Evolutionary conservation across 176 grass and related monocot species (phyloP).

Genomic region (Eremochloa ophiuroides): DNA sequence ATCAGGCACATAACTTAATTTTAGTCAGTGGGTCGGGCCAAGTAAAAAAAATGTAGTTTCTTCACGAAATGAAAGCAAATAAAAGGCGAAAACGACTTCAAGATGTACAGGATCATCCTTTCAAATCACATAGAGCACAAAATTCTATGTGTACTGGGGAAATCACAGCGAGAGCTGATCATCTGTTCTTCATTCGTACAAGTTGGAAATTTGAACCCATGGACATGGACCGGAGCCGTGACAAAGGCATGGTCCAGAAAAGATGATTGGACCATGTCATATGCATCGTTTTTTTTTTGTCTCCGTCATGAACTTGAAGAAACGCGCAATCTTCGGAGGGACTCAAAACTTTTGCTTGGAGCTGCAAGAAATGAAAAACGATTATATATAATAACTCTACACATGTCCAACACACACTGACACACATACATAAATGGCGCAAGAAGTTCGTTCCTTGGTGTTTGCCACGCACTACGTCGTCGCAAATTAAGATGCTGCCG

Average conservation of each 20-base stretch:
- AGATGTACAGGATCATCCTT: neutral
- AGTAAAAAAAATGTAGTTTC: neutral
- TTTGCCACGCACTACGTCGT: no score
- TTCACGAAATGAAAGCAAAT: neutral
- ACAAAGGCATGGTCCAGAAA: neutral
- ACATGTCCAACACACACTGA: neutral
- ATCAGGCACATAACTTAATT: neutral
- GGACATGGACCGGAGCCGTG: neutral
- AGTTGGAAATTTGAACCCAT: neutral
- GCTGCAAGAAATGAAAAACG: neutral
- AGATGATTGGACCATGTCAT: neutral
- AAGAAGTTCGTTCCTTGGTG: conserved; percentile 17
- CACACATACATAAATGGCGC: no score
- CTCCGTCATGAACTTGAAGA: neutral
- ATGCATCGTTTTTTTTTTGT: neutral
- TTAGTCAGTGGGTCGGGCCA: neutral
- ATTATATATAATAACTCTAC: conserved; percentile 30
- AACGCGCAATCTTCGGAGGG: neutral
- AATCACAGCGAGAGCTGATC: neutral
- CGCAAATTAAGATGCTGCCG: conserved; percentile 16
- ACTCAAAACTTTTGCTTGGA: neutral
- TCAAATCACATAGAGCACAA: neutral
- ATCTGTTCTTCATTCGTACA: neutral
- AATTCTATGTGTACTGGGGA: neutral
- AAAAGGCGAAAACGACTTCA: neutral